Conservation (phyloP, 1,284 basidiomycete species). For the Cystobasidium sp. region DNA sequence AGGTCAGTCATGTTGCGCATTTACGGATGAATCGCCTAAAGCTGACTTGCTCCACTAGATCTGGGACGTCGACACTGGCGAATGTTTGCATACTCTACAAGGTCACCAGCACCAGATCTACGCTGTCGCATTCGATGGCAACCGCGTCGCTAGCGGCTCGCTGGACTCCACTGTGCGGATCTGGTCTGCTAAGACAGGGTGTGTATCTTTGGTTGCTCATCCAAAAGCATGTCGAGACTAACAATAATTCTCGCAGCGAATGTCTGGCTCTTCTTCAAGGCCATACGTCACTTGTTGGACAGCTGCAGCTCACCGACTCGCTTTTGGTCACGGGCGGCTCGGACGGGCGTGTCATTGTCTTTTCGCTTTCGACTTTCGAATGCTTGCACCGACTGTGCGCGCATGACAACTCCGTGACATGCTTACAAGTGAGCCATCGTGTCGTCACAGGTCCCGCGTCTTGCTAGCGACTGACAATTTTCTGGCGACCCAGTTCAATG, state of each 20-base stretch:
- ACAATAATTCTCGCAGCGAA: conserved; percentile 61
- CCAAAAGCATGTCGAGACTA: no score
- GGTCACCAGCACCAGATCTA: conserved; percentile 94
- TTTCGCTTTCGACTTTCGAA: conserved; percentile 68
- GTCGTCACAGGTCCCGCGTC: background rate
- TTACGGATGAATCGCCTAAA: background rate
- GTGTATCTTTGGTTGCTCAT: conserved; percentile 48
- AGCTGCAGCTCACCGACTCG: conserved; percentile 76
- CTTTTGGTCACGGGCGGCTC: conserved; percentile 88
- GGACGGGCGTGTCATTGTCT: conserved; percentile 91
- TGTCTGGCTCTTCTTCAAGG: conserved; percentile 87
- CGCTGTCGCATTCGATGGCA: conserved; percentile 88
- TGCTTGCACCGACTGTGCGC: conserved; percentile 63
- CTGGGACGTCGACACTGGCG: conserved; percentile 77
- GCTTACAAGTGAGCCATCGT: conserved; percentile 63
- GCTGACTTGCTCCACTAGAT: conserved; percentile 61
- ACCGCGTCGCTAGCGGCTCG: conserved; percentile 81
- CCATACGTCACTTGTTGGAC: conserved; percentile 92
- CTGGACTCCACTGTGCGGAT: conserved; percentile 89
- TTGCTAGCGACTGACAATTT: background rate
- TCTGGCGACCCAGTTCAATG: conserved; percentile 67
- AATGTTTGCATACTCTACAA: conserved; percentile 71
- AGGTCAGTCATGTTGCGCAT: conserved; percentile 62
- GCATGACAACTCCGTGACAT: conserved; percentile 89
- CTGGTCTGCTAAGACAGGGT: conserved; percentile 83